Evolutionary conservation across 2,329 filamentous ascomycete genomes (phyloP).

Genomic region (Aspergillus jensenii): DNA sequence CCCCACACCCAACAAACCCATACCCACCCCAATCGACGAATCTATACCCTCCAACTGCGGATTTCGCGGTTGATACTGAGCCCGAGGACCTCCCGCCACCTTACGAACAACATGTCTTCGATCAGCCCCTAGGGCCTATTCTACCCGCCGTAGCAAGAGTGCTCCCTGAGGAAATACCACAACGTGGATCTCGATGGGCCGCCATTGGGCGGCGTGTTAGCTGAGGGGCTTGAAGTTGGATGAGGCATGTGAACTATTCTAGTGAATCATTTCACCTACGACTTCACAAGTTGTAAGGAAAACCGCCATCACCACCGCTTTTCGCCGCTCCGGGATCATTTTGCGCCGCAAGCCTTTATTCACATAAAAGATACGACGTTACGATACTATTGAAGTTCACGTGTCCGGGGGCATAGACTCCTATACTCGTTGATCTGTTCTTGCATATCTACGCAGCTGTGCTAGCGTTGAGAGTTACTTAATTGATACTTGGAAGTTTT

Average conservation of each 20-base stretch:
- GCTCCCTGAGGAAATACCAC: neutral
- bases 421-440: no score
- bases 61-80: neutral
- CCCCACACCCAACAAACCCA: neutral
- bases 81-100: constrained; percentile 24
- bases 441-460: neutral
- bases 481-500: neutral
- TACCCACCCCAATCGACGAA: neutral
- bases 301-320: neutral
- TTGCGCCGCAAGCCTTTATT: neutral
- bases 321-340: neutral
- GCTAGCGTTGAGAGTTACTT: neutral
- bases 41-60: neutral
- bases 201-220: constrained; percentile 24
- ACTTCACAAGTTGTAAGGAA: neutral
- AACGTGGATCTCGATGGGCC: constrained; percentile 23
- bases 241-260: neutral
- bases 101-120: constrained; percentile 28
- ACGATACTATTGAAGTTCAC: neutral
- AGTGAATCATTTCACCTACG: neutral
- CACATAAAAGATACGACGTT: no score
- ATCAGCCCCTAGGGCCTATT: constrained; percentile 16
- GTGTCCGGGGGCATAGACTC: neutral
- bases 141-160: neutral
- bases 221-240: neutral